Evolutionary conservation across 805 yeast species (phyloP).

Genomic region (Helenozyma rhizophorensis): DNA sequence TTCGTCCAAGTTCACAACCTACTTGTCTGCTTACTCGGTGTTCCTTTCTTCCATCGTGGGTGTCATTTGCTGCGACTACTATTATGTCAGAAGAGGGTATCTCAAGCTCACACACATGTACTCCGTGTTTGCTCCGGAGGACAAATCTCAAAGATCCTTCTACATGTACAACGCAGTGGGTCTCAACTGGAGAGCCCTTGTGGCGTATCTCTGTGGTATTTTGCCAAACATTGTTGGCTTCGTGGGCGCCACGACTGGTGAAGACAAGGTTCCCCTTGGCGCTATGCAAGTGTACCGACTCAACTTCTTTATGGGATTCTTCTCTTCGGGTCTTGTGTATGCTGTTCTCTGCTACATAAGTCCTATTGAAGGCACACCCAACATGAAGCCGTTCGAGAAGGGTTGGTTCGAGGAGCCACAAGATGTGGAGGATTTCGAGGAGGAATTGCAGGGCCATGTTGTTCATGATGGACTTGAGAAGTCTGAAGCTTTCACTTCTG

Average conservation of each 20-base stretch:
- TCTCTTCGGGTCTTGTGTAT: slow-evolving; percentile 53
- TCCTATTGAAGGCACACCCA: slow-evolving; percentile 45
- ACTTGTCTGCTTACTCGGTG: slow-evolving; percentile 75
- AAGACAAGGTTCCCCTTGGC: slow-evolving; percentile 67
- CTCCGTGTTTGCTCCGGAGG: slow-evolving; percentile 36
- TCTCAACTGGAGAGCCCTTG: slow-evolving; percentile 78
- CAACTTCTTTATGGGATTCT: slow-evolving; percentile 75
- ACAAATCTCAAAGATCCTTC: slow-evolving; percentile 23
- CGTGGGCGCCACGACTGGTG: slow-evolving; percentile 71
- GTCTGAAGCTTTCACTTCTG: slow-evolving; percentile 7
- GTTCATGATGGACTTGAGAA: slow-evolving; percentile 18
- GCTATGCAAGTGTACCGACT: slow-evolving; percentile 70
- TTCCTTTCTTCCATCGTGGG: slow-evolving; percentile 84
- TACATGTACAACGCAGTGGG: slow-evolving; percentile 66
- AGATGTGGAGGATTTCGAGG: slow-evolving; percentile 61
- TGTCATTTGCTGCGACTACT: slow-evolving; percentile 60
- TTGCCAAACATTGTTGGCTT: slow-evolving; percentile 84
- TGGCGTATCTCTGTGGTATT: slow-evolving; percentile 76
- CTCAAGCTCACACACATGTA: slow-evolving; percentile 63
- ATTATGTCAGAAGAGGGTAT: slow-evolving; percentile 67
- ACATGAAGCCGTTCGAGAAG: slow-evolving; percentile 38
- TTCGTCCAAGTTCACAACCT: slow-evolving; percentile 72
- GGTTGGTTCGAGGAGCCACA: slow-evolving; percentile 63
- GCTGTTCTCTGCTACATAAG: slow-evolving; percentile 45
- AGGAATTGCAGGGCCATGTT: slow-evolving; percentile 29